phyloP scores from a whole-genome alignment of 768 basidiomycete species.

The Porphyrellus cyaneotinctus region DNA sequence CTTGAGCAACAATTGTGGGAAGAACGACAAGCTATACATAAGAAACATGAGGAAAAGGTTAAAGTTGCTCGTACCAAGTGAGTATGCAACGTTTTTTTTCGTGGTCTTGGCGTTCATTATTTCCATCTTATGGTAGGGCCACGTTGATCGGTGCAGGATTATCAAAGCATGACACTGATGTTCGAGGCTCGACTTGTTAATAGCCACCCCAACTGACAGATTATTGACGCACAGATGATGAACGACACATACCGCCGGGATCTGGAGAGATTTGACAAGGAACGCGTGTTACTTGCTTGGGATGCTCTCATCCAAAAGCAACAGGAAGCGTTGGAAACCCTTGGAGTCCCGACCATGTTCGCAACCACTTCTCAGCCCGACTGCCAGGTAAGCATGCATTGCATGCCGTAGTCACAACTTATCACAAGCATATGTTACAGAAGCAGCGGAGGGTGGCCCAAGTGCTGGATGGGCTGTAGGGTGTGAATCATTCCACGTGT shows the following conservation, averaged over 20 bases:
- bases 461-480: conserved; percentile 54
- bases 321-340: conserved; percentile 55
- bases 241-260: conserved; percentile 62
- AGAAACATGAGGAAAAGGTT: conserved; percentile 68
- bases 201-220: conserved; percentile 10
- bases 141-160: conserved; percentile 59
- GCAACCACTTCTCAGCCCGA: conserved; percentile 44
- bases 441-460: conserved; percentile 68
- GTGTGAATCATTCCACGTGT: conserved; percentile 3
- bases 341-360: conserved; percentile 72
- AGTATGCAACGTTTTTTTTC: conserved; percentile 19
- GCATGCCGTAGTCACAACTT: not conserved
- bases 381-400: conserved; percentile 48
- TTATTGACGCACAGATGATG: conserved; percentile 51
- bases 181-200: conserved; percentile 18
- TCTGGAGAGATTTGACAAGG: conserved; percentile 61
- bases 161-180: conserved; percentile 58
- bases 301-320: conserved; percentile 70
- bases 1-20: conserved; percentile 68
- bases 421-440: conserved; percentile 34
- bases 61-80: conserved; percentile 66
- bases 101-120: conserved; percentile 1
- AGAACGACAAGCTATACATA: conserved; percentile 58
- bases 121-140: conserved; percentile 43
- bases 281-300: conserved; percentile 70